phyloP scores from a whole-genome alignment of 108 stramenopile species.

The Schizochytrium sp. region DNA sequence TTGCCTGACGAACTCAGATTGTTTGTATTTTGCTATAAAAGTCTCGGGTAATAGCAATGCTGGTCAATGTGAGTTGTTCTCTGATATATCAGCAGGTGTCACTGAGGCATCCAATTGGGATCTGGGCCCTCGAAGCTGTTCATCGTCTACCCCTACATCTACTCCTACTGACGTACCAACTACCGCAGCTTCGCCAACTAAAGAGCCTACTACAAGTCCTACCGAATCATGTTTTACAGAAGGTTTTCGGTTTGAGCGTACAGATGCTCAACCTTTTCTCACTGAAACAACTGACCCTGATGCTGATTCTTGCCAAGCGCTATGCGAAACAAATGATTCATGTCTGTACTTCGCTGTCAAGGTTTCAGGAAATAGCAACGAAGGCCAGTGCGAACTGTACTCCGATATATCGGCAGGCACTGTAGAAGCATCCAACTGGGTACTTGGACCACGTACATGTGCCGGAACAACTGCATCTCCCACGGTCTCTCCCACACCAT shows the following conservation, averaged over 20 bases:
- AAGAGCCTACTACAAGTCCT: too few relatives aligned
- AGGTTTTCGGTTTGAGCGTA: background rate
- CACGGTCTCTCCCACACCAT: too few relatives aligned
- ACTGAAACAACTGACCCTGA: background rate
- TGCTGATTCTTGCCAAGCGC: background rate
- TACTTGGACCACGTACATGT: too few relatives aligned
- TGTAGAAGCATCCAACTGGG: too few relatives aligned
- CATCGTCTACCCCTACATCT: too few relatives aligned
- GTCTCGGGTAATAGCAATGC: background rate
- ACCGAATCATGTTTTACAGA: background rate
- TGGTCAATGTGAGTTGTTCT: constrained; percentile 20
- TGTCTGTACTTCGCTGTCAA: background rate
- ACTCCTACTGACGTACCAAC: too few relatives aligned
- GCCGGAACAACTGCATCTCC: too few relatives aligned
- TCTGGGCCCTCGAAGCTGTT: background rate
- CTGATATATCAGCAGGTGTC: background rate
- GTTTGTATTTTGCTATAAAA: background rate
- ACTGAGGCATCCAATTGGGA: background rate
- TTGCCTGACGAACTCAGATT: background rate
- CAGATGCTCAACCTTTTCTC: too few relatives aligned
- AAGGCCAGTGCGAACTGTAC: too few relatives aligned
- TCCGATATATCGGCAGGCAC: too few relatives aligned
- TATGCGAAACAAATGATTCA: background rate
- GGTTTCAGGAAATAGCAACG: too few relatives aligned
- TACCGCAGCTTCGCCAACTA: too few relatives aligned